phyloP scores from a whole-genome alignment of 208 protist species.

The Trypanosoma caninum region DNA sequence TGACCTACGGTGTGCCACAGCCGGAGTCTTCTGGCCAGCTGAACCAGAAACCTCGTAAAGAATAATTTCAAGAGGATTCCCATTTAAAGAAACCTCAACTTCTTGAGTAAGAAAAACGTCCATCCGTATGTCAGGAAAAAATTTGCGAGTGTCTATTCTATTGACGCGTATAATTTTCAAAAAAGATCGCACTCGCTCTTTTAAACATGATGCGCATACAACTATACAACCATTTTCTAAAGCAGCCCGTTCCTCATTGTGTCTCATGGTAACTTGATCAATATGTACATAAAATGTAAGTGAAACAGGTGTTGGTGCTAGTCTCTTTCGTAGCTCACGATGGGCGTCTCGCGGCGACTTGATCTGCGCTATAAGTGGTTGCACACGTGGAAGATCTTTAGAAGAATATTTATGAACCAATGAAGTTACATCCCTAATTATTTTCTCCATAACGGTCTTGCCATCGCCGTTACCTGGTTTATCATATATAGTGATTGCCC shows the following conservation, averaged over 20 bases:
- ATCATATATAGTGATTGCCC: slow-evolving; percentile 42
- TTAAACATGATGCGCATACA: slow-evolving; percentile 37
- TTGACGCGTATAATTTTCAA: slow-evolving; percentile 33
- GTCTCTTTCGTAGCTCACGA: slow-evolving; percentile 50
- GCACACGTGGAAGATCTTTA: slow-evolving; percentile 47
- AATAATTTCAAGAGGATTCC: slow-evolving; percentile 18
- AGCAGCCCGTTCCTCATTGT: slow-evolving; percentile 23
- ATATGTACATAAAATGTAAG: slow-evolving; percentile 77
- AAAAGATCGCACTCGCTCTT: slow-evolving; percentile 36
- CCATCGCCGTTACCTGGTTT: slow-evolving; percentile 8
- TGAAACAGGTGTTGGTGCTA: slow-evolving; percentile 35
- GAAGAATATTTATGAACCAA: slow-evolving; percentile 66
- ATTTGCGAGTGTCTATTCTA: slow-evolving; percentile 26
- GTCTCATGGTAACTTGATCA: slow-evolving; percentile 43
- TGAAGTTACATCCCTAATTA: slow-evolving; percentile 68
- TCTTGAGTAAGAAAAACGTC: slow-evolving; percentile 20
- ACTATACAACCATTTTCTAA: slow-evolving; percentile 43
- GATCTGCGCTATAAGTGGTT: slow-evolving; percentile 64
- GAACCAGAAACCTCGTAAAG: neutral
- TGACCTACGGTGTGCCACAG: neutral
- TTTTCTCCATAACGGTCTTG: slow-evolving; percentile 23
- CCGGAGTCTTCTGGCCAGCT: neutral
- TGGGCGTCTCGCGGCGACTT: slow-evolving; percentile 59
- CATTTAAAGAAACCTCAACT: neutral
- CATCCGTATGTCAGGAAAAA: slow-evolving; percentile 31